phyloP scores from a whole-genome alignment of 1,284 basidiomycete genomes.

The Coriolopsis trogii region DNA sequence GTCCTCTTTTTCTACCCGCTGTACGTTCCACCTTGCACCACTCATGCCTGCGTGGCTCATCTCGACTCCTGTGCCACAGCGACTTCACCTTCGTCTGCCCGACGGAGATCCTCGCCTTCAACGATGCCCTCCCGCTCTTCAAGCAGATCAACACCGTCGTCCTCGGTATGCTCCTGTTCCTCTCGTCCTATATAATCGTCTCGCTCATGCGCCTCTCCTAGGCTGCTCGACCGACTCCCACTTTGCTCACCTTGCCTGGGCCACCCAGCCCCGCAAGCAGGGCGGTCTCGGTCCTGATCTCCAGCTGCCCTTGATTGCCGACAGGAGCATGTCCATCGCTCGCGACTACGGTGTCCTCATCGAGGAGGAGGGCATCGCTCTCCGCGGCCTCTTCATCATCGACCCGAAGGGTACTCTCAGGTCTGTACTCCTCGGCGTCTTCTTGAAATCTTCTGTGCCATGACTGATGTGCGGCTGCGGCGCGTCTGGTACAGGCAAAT shows the following conservation, averaged over 20 bases:
- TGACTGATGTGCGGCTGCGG: constrained; percentile 5
- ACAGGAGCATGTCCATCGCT: constrained; percentile 69
- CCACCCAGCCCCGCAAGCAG: constrained; percentile 75
- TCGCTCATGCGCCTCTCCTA: constrained; percentile 62
- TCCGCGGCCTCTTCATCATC: constrained; percentile 88
- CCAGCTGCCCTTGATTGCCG: constrained; percentile 77
- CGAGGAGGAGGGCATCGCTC: constrained; percentile 83
- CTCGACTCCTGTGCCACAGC: constrained; percentile 37
- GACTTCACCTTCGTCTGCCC: constrained; percentile 90
- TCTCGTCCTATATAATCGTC: neutral
- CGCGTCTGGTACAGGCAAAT: constrained; percentile 64
- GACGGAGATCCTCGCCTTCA: constrained; percentile 92
- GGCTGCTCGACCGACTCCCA: constrained; percentile 92
- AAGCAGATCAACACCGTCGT: constrained; percentile 73
- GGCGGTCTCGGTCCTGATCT: constrained; percentile 89
- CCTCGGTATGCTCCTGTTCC: constrained; percentile 54
- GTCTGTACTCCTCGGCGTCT: constrained; percentile 34
- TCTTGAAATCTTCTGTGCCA: too few relatives aligned
- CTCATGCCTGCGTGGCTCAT: neutral
- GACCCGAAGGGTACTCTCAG: constrained; percentile 85
- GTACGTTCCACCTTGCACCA: constrained; percentile 40
- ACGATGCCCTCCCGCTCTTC: constrained; percentile 80
- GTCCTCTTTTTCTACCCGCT: constrained; percentile 70
- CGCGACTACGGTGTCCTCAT: constrained; percentile 85
- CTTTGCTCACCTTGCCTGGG: constrained; percentile 89